Evolutionary conservation across 2,329 filamentous ascomycete species (phyloP).

Genomic region (Cladosporium sp.): DNA sequence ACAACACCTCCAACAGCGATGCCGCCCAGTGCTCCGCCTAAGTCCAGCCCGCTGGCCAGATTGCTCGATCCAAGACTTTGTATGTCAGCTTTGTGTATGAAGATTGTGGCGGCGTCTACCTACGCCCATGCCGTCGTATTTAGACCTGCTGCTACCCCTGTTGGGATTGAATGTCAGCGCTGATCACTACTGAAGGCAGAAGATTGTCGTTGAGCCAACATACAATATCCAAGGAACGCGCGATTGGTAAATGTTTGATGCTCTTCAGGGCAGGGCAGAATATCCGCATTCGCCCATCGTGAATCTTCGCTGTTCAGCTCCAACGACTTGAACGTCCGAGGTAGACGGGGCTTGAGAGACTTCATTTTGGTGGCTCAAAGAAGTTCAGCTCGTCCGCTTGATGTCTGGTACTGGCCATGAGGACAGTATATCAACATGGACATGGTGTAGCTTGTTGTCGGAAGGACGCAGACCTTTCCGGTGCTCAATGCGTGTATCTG

Average conservation of each 20-base stretch:
- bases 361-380: neutral
- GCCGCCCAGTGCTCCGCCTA: neutral
- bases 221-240: neutral
- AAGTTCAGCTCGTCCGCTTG: neutral
- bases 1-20: constrained; percentile 13
- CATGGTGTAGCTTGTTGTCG: neutral
- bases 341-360: neutral
- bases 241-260: neutral
- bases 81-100: neutral
- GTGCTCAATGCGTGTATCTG: neutral
- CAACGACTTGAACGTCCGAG: neutral
- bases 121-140: neutral
- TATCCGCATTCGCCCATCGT: neutral
- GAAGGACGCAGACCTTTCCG: neutral
- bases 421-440: neutral
- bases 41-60: neutral
- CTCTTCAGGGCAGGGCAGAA: neutral
- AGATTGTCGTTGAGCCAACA: neutral
- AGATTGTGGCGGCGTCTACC: neutral
- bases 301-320: neutral
- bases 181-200: neutral
- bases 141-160: neutral
- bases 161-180: neutral
- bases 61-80: neutral
- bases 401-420: neutral